Percentiles rank a stretch among this genome's conserved stretches.
Evolutionary conservation across 352 stramenopile genomes (phyloP).

Genomic region (Thraustochytrium sp.): DNA sequence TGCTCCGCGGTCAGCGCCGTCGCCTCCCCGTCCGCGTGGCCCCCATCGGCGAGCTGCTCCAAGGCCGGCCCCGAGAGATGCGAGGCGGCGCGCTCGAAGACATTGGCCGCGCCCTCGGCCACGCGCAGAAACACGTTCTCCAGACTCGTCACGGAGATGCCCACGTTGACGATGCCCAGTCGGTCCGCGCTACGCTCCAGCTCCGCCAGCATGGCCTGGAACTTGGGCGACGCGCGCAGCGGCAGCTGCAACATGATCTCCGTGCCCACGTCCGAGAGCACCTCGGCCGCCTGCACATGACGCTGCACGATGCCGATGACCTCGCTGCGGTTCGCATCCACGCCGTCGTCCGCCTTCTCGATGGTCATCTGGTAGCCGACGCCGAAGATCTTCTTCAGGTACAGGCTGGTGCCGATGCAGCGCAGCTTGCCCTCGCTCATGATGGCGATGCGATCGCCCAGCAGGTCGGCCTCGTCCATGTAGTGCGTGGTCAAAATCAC

Average conservation of each 20-base stretch:
- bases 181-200: not conserved
- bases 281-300: not conserved
- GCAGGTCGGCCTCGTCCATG: too few species aligned
- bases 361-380: conserved; percentile 17
- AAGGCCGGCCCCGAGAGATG: too few species aligned
- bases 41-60: too few species aligned
- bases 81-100: not conserved
- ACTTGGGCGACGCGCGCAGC: not conserved
- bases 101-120: not conserved
- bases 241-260: conserved; percentile 16
- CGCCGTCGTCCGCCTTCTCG: not conserved
- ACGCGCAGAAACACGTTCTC: conserved; percentile 33
- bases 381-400: conserved; percentile 22
- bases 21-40: too few species aligned
- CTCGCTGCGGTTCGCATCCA: not conserved
- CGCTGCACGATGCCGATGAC: not conserved
- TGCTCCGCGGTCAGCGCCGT: too few species aligned
- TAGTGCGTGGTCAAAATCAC: conserved; percentile 52
- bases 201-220: not conserved
- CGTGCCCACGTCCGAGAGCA: conserved; percentile 10
- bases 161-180: not conserved
- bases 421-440: conserved; percentile 53
- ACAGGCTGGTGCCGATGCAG: conserved; percentile 28
- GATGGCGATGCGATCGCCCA: conserved; percentile 62
- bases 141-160: not conserved